phyloP scores from a whole-genome alignment of 1,284 basidiomycete species.

The Meripilus lineatus region DNA sequence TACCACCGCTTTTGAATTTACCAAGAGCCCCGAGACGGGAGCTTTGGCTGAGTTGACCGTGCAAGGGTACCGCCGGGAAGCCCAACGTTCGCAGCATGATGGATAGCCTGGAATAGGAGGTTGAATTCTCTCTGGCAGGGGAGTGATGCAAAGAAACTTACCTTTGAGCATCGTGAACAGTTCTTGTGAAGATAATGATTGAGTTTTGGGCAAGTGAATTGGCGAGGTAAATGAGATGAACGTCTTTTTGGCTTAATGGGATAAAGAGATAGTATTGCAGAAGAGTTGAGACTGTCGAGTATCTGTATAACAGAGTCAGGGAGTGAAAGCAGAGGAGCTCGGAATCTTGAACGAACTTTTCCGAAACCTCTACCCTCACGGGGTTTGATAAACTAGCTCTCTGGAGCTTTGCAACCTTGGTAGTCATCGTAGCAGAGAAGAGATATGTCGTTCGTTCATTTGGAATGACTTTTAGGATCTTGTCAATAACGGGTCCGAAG shows the following conservation, averaged over 20 bases:
- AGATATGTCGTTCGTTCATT: conserved; percentile 94
- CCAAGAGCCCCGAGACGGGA: conserved; percentile 91
- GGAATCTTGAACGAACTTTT: conserved; percentile 64
- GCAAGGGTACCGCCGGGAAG: conserved; percentile 93
- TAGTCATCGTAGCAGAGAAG: conserved; percentile 99
- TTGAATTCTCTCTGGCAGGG: conserved; percentile 2
- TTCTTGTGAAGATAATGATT: conserved; percentile 95
- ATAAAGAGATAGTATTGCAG: conserved; percentile 96
- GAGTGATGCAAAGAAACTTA: conserved; percentile 28
- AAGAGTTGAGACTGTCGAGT: conserved; percentile 94
- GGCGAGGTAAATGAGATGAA: conserved; percentile 85
- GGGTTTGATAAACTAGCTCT: conserved; percentile 94
- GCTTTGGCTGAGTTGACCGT: conserved; percentile 94
- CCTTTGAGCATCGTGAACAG: conserved; percentile 91
- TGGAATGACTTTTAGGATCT: conserved; percentile 94
- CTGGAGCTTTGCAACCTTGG: conserved; percentile 96
- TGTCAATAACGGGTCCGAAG: conserved; percentile 96
- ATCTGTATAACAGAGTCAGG: conserved; percentile 49
- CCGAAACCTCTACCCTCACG: conserved; percentile 90
- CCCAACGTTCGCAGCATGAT: conserved; percentile 90
- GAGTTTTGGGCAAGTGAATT: conserved; percentile 91
- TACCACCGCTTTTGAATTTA: conserved; percentile 96
- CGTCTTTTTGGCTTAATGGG: conserved; percentile 91
- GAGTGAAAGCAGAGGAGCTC: neutral
- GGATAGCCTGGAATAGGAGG: conserved; percentile 55